Evolutionary conservation across 106 monocot species (phyloP), one percentile per base, ranked within the genome.

Genomic region (Xerophyta viscosa): DNA sequence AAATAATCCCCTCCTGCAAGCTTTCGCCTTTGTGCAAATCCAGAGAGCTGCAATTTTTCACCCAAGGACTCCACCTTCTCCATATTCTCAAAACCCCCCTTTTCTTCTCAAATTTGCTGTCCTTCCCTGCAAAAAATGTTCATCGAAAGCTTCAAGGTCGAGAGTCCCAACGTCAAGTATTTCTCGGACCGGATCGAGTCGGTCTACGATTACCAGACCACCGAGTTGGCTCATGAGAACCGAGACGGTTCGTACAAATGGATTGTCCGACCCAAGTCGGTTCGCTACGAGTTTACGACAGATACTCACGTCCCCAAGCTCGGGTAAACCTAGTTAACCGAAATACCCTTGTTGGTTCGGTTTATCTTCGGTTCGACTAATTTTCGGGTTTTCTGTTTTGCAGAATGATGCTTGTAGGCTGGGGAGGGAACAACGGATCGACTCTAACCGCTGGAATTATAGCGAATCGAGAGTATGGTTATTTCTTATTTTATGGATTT

Each of bases 371-470:
- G 59, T 42, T 43, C 4, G 8, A 23, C 24, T 53, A 17, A 7
- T 48, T 27, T 37, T 43, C n/a, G 6, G 46, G 30, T 46, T 31
- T 42, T 47, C 22, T 11, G 29, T 26, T 6, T 41, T 36, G 15
- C 48, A 91, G 90, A 26, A 77, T 91, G 60, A 91, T 91, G 90
- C 78, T 96, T 27, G 94, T 96, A 50, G 94, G 94, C 24, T 96
- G 94, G 94, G 94, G 94, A 37, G 94, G 94, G 31, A 96, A 96
- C 74, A 96, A 96, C 50, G 94, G 94, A 20, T 85, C 94, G 39
- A 88, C 88, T 17, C 67, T 96, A 41, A 96, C 88, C 3, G 94
- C 94, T 1, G 94, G 80, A 27, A 84, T 88, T 17, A 96, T 96
- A 31, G 88, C 94, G 13, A 96, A 96, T 62, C 59, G 84, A 59